Evolutionary conservation across 139 green algal genomes (phyloP).

Genomic region (Yamagishiella unicocca): DNA sequence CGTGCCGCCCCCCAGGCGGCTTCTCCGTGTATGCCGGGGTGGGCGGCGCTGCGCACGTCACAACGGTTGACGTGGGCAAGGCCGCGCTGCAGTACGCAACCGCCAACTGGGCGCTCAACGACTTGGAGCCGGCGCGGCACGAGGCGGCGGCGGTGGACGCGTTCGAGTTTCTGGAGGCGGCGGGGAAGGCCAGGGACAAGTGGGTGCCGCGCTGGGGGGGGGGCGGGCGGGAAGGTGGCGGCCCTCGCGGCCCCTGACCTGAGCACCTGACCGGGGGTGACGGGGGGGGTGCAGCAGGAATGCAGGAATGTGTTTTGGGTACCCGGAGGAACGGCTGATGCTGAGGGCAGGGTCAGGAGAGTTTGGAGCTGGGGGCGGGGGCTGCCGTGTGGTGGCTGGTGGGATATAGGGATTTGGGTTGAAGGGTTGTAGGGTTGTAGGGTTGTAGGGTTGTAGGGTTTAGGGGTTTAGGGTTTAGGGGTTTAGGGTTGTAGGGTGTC

Average conservation of each 20-base stretch:
- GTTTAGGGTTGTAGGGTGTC: not conserved
- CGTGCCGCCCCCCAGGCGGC: conserved; percentile 32
- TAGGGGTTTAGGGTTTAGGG: no score
- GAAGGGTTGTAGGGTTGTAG: no score
- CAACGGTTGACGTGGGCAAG: conserved; percentile 64
- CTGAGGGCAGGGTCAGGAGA: not conserved
- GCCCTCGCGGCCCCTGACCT: no score
- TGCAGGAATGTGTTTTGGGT: no score
- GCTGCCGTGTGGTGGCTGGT: no score
- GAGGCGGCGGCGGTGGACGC: conserved; percentile 45
- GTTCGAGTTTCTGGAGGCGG: conserved; percentile 69
- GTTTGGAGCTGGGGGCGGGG: no score
- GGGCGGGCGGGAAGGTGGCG: no score
- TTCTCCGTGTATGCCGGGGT: conserved; percentile 64
- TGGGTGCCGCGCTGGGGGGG: no score
- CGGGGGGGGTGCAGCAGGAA: no score
- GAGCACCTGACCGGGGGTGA: no score
- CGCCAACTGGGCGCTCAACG: conserved; percentile 69
- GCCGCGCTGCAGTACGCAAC: conserved; percentile 49
- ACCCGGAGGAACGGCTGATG: not conserved
- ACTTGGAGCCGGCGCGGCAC: conserved; percentile 47
- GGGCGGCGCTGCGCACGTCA: conserved; percentile 62
- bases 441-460: no score
- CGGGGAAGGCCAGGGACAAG: conserved; percentile 38
- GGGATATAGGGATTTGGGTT: no score